phyloP scores from a whole-genome alignment of 306 rosid species.

The Quillaja saponaria region DNA sequence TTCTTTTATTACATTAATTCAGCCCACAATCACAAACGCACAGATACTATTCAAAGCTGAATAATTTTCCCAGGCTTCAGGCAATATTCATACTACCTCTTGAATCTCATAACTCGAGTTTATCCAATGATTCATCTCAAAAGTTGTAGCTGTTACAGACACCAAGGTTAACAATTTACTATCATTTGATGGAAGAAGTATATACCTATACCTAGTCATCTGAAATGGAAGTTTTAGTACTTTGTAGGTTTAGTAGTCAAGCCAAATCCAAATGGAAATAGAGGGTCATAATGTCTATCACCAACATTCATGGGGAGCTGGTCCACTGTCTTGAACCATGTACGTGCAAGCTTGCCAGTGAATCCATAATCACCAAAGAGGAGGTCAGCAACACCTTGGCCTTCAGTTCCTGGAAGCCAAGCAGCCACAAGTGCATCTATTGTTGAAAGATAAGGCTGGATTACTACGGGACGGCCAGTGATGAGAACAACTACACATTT shows the following conservation, averaged over 20 bases:
- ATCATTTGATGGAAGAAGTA: too few species aligned
- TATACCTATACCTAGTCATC: neutral
- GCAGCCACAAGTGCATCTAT: constrained; percentile 87
- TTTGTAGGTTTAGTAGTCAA: constrained; percentile 55
- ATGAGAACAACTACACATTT: constrained; percentile 68
- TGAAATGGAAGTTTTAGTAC: constrained; percentile 17
- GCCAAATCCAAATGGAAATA: constrained; percentile 78
- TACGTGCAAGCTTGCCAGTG: constrained; percentile 76
- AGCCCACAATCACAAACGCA: too few species aligned
- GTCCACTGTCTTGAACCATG: constrained; percentile 78
- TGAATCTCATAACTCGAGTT: too few species aligned
- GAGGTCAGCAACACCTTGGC: constrained; percentile 76
- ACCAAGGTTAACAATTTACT: too few species aligned
- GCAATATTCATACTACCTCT: too few species aligned
- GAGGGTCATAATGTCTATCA: constrained; percentile 71
- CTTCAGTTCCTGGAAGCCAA: constrained; percentile 99
- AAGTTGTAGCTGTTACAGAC: too few species aligned
- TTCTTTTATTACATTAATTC: too few species aligned
- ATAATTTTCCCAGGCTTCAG: too few species aligned
- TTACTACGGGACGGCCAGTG: constrained; percentile 86
- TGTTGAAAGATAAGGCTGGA: constrained; percentile 62
- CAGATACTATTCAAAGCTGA: too few species aligned
- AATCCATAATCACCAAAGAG: constrained; percentile 78
- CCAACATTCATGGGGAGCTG: constrained; percentile 88
- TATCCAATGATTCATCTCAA: too few species aligned